Conservation (phyloP, 768 basidiomycete species). For the Botryobasidium botryosum region DNA sequence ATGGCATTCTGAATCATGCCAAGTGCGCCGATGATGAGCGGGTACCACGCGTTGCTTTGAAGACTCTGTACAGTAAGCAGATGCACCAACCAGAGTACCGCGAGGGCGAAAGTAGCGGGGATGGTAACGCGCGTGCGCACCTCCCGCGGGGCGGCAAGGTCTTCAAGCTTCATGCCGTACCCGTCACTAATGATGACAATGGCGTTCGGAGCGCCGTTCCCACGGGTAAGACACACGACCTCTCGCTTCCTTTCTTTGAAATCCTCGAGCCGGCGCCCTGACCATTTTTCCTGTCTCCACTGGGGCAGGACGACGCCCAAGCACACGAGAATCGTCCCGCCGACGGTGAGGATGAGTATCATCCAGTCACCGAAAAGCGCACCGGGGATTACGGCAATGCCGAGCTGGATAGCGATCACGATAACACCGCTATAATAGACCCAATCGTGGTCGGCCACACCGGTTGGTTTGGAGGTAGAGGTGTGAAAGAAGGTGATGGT, state of each 20-base stretch:
- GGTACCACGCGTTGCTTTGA: too few species aligned
- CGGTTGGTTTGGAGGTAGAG: conserved; percentile 7
- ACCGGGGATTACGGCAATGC: conserved; percentile 18
- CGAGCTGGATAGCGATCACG: conserved; percentile 18
- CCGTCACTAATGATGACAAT: conserved; percentile 20
- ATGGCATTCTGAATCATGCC: too few species aligned
- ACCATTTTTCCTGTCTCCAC: conserved; percentile 21
- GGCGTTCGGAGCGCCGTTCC: conserved; percentile 19
- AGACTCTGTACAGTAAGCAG: conserved; percentile 16
- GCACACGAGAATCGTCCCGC: conserved; percentile 18
- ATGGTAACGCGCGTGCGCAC: conserved; percentile 8
- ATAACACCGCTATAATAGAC: conserved; percentile 16
- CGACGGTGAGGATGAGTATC: conserved; percentile 18
- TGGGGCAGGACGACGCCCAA: conserved; percentile 17
- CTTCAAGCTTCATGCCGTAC: conserved; percentile 17
- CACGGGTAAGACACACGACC: conserved; percentile 18
- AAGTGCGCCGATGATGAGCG: too few species aligned
- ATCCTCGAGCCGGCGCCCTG: conserved; percentile 13
- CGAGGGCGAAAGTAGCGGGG: conserved; percentile 10
- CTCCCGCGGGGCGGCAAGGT: conserved; percentile 20
- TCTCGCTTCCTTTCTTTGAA: too few species aligned
- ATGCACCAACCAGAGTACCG: conserved; percentile 15
- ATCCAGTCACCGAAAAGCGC: conserved; percentile 17
- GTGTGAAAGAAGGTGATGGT: conserved; percentile 15
- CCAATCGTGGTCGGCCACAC: conserved; percentile 18